Base-by-base conservation (phyloP, 495 filamentous ascomycete species). In the Talaromyces thailandensis region DNA sequence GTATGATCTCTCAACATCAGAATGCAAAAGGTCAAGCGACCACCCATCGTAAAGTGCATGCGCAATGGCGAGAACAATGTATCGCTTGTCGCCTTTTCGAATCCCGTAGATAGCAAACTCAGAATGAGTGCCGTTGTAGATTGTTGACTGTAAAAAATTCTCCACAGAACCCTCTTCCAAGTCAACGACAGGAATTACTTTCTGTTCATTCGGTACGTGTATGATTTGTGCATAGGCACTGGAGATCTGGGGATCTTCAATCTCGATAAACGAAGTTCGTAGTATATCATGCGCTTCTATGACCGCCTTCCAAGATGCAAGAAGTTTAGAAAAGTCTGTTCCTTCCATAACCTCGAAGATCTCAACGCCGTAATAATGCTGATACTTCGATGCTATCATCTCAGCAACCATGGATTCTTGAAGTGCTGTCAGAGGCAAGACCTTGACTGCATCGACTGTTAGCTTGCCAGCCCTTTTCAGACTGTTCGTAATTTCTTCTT, bases 401-500 rank as follows among this genome's bases (percentile, higher is more conserved):
- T 91, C 87, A 0, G 84, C 84, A 32, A 93, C 77, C 85, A 96
- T 92, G n/a, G 82, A 84, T 68, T 95, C 90, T 70, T 96, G 91
- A 4, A 93, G 78, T 23, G 90, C 87, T 0, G 91, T 93, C 6
- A 86, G 77, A 6, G 90, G 91, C 14, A 89, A 73, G 24, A 93
- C 71, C 12, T 76, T 67, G 58, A 84, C 80, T 2, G 81, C 65
- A 60, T 71, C 64, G 5, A 71, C 57, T 12, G 71, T 64, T 2
- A 77, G 32, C 50, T 73, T 67, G 3, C 60, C 66, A 45, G 63
- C 65, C 12, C 45, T 60, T 21, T 70, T 58, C n/a, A 82, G 63
- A 25, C 45, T 52, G n/a, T 16, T 12, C 2, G 6, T 61, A 16
- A 61, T 61, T 52, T 71, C 73, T 14, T 68, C 63, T 43, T 64